Evolutionary conservation across 257 asterid species (phyloP).

Genomic region (Solanum raphanifolium): DNA sequence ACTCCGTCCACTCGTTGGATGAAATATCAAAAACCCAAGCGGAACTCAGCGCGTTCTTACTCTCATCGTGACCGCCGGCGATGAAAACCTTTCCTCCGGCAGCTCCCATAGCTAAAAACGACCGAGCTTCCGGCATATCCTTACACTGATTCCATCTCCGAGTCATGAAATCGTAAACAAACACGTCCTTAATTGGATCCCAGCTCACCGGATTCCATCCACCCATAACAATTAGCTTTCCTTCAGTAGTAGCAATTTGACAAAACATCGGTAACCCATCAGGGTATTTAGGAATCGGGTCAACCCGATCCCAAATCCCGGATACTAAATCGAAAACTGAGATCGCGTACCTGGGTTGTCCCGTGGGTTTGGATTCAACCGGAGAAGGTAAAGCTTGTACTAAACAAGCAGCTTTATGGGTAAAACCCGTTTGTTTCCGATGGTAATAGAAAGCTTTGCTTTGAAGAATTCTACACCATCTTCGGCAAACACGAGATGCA

Average conservation of each 20-base stretch:
- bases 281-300: conserved; percentile 55
- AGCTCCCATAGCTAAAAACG: conserved; percentile 73
- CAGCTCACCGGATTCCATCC: conserved; percentile 79
- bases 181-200: conserved; percentile 72
- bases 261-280: conserved; percentile 76
- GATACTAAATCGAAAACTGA: conserved; percentile 50
- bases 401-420: conserved; percentile 54
- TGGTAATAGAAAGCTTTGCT: conserved; percentile 69
- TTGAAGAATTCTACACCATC: conserved; percentile 51
- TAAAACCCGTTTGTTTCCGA: conserved; percentile 37
- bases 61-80: conserved; percentile 94
- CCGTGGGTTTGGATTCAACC: conserved; percentile 35
- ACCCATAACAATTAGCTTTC: conserved; percentile 58
- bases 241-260: conserved; percentile 56
- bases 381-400: conserved; percentile 48
- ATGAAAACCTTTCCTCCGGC: conserved; percentile 34
- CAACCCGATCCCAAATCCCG: conserved; percentile 51
- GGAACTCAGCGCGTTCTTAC: conserved; percentile 63
- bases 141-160: conserved; percentile 53
- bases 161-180: conserved; percentile 55
- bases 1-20: conserved; percentile 49
- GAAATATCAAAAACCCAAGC: conserved; percentile 41
- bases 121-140: conserved; percentile 67
- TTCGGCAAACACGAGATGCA: conserved; percentile 49
- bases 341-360: conserved; percentile 59